Conservation (phyloP, 306 rosid genomes). For the Prunus mira region DNA sequence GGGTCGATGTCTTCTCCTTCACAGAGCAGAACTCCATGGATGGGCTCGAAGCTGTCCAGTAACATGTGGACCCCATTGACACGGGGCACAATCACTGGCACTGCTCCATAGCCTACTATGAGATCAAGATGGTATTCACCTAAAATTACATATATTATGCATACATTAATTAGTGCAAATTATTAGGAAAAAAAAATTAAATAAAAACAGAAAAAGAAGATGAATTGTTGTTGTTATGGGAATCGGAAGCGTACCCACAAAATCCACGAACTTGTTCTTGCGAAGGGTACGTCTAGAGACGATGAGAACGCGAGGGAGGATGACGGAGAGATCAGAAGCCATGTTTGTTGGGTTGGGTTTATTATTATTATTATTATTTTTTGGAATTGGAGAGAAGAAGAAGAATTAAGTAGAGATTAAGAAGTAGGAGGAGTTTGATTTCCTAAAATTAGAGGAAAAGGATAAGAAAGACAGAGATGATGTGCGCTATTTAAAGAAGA, state of each 20-base stretch:
- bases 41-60: constrained; percentile 85
- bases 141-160: constrained; percentile 12
- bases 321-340: constrained; percentile 70
- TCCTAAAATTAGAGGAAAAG: not conserved
- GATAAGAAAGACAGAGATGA: constrained; percentile 4
- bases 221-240: not conserved
- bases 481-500: not conserved
- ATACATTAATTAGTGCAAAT: not conserved
- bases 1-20: constrained; percentile 99
- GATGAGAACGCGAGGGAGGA: constrained; percentile 93
- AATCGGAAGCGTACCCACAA: constrained; percentile 52
- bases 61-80: constrained; percentile 78
- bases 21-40: constrained; percentile 92
- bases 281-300: constrained; percentile 91
- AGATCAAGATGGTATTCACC: constrained; percentile 97
- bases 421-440: not conserved
- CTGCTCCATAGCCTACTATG: constrained; percentile 76
- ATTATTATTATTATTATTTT: not conserved
- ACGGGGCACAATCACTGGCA: constrained; percentile 84
- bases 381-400: not conserved
- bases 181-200: not conserved
- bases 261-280: constrained; percentile 95
- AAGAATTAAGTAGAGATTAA: not conserved
- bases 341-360: constrained; percentile 5
- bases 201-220: not conserved